Base-by-base conservation (phyloP, 2,329 filamentous ascomycete species). In the Phialemonium atrogriseum region DNA sequence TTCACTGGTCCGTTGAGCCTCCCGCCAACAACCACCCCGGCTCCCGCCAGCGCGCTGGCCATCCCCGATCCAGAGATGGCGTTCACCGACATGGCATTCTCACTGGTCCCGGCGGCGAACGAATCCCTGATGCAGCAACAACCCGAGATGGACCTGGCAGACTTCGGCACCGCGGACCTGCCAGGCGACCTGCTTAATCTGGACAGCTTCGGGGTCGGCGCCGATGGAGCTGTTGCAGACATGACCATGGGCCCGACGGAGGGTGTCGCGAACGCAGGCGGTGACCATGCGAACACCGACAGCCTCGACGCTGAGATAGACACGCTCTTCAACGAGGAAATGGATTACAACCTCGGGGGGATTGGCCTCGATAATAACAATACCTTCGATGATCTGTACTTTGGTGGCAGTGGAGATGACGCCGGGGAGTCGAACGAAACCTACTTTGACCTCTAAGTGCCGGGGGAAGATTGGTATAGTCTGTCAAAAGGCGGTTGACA, bases 1-100 rank as follows among this genome's bases (percentile, higher is more conserved):
- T 27, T 44, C 25, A 42, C 44, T 13, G 33, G 36, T 15, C 46
- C 39, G 32, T 16, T 39, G 5, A 34, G 30, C 21, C 26, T 42
- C 27, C n/a, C n/a, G n/a, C n/a, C n/a, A n/a, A n/a, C n/a, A n/a
- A n/a, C 37, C 18, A 9, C 20, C 23, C 9, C 28, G 10, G 20
- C n/a, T 11, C 5, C 15, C 8, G 19, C 28, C 15, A 33, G 24
- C 23, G 10, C 14, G 26, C 17, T 23, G 27, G 33, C 34, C 9
- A 32, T 44, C 5, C 29, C 44, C 12, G 49, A 54, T 27, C 48
- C 59, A n/a, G 60, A 64, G 31, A 55, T 65, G 7, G 64, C 64
- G 38, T 75, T 73, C 42, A 73, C 70, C 10, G 59, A 73, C 39
- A 73, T 73, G 67, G 61, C 68, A 21, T 75, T 75, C 40, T 63